A percentile compares a stretch with the other conserved stretches of the same genome.
Evolutionary conservation across 2,329 filamentous ascomycete species (phyloP).

Genomic region (Lanzia echinophila): DNA sequence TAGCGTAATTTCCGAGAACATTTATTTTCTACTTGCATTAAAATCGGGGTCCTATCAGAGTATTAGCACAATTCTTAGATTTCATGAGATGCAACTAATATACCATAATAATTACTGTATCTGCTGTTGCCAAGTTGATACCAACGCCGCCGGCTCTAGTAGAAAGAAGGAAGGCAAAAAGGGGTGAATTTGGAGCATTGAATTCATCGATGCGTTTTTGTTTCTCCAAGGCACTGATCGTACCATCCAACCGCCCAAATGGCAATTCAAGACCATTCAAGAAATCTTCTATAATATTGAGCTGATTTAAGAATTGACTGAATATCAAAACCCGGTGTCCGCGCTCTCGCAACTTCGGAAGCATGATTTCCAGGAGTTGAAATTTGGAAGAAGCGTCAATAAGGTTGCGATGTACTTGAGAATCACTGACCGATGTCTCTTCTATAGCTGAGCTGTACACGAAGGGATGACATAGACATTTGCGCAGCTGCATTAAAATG

Average conservation of each 20-base stretch:
- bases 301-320: constrained; percentile 85
- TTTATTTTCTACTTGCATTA: constrained; percentile 17
- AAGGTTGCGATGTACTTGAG: constrained; percentile 67
- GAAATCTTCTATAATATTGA: constrained; percentile 91
- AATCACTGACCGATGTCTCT: constrained; percentile 60
- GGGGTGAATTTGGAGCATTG: constrained; percentile 73
- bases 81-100: constrained; percentile 41
- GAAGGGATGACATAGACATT: constrained; percentile 93
- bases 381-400: constrained; percentile 90
- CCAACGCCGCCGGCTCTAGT: constrained; percentile 94
- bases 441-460: constrained; percentile 89
- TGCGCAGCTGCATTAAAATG: constrained; percentile 89
- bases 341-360: constrained; percentile 77
- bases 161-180: constrained; percentile 89
- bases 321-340: constrained; percentile 92
- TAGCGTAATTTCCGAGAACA: constrained; percentile 4
- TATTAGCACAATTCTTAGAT: constrained; percentile 12
- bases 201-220: constrained; percentile 92
- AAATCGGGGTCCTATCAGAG: constrained; percentile 27
- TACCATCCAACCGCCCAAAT: constrained; percentile 82
- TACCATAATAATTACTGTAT: constrained; percentile 88
- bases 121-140: constrained; percentile 93
- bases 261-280: constrained; percentile 65
- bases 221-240: constrained; percentile 72
- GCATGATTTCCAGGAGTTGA: constrained; percentile 72